Evolutionary conservation across 1,284 basidiomycete genomes (phyloP).

Genomic region (Stereum hirsutum): DNA sequence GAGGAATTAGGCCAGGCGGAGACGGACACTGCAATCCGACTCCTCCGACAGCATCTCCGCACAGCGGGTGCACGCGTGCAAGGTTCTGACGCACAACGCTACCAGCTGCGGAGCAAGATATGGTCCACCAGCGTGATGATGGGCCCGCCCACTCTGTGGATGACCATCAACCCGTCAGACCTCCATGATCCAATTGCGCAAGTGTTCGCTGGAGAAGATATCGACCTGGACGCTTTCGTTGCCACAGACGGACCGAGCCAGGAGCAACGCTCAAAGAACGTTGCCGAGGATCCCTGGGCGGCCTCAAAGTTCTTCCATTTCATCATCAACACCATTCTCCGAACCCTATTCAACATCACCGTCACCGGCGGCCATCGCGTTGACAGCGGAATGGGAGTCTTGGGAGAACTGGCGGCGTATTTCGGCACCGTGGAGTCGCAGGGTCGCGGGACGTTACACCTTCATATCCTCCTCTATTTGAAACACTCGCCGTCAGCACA

Average conservation of each 20-base stretch:
- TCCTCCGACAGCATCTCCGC: conserved; percentile 8
- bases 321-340: conserved; percentile 22
- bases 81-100: conserved; percentile 8
- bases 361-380: conserved; percentile 11
- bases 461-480: conserved; percentile 19
- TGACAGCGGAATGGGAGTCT: conserved; percentile 10
- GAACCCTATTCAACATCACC: conserved; percentile 24
- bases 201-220: conserved; percentile 27
- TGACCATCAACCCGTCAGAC: conserved; percentile 23
- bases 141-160: conserved; percentile 10
- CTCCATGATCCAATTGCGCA: conserved; percentile 24
- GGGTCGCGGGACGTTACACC: conserved; percentile 19
- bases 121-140: conserved; percentile 7
- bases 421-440: conserved; percentile 22
- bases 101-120: conserved; percentile 9
- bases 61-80: conserved; percentile 8
- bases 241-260: conserved; percentile 17
- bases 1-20: conserved; percentile 8
- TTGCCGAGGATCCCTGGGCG: conserved; percentile 28
- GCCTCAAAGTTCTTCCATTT: conserved; percentile 30
- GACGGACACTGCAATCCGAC: conserved; percentile 8
- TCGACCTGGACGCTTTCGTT: conserved; percentile 26
- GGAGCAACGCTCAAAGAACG: conserved; percentile 18
- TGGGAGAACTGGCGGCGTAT: conserved; percentile 18
- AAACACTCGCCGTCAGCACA: not conserved